Conservation (phyloP, 2,329 filamentous ascomycete species). For the Hypoxylon sp. region DNA sequence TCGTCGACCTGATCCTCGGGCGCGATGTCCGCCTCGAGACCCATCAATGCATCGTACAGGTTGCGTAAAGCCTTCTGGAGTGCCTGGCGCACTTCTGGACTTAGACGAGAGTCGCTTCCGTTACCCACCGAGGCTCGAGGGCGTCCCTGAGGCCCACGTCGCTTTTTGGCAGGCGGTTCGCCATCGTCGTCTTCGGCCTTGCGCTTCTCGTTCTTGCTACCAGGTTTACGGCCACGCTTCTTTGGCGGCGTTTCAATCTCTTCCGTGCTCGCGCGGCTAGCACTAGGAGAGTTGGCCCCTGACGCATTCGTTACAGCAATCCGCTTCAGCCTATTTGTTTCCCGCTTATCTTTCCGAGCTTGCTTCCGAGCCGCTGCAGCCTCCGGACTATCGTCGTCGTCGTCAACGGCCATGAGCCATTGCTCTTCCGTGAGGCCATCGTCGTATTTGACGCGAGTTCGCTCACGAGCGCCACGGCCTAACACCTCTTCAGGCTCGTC, state of each 20-base stretch:
- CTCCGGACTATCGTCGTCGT: conserved; percentile 93
- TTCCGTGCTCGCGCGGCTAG: conserved; percentile 85
- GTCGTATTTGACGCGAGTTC: conserved; percentile 93
- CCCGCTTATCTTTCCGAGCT: conserved; percentile 81
- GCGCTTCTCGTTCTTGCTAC: conserved; percentile 79
- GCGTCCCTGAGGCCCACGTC: conserved; percentile 74
- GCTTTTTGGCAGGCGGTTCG: conserved; percentile 80
- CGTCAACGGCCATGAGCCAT: conserved; percentile 97
- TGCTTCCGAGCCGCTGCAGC: conserved; percentile 91
- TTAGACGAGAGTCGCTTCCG: conserved; percentile 58
- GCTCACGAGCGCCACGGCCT: conserved; percentile 92
- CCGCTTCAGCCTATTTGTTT: conserved; percentile 76
- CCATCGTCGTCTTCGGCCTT: conserved; percentile 84
- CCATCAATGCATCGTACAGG: conserved; percentile 82
- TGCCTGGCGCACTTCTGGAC: conserved; percentile 73
- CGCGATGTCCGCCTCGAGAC: conserved; percentile 79
- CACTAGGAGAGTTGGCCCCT: conserved; percentile 75
- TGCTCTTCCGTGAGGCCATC: conserved; percentile 98
- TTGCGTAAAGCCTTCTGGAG: conserved; percentile 81
- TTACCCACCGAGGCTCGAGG: conserved; percentile 63
- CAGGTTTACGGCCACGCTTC: conserved; percentile 85
- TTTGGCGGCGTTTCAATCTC: conserved; percentile 77
- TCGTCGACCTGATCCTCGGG: conserved; percentile 58
- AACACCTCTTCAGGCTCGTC: conserved; percentile 81
- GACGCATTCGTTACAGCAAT: conserved; percentile 45